phyloP scores from a whole-genome alignment of 352 stramenopile species.

The Globisporangium mamillatum region DNA sequence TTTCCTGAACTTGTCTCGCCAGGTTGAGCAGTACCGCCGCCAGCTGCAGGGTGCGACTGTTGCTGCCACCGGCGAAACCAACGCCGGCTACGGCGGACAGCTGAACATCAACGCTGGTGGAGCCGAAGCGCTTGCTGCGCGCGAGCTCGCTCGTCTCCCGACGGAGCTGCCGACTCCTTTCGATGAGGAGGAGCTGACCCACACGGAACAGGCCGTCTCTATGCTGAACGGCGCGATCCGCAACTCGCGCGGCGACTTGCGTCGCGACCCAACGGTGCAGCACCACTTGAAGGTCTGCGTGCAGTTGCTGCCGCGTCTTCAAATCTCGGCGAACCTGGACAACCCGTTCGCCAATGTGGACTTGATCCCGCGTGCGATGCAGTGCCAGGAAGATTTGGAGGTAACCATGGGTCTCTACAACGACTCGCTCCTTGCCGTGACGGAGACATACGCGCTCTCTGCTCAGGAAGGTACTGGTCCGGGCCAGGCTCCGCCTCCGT shows the following conservation, averaged over 20 bases:
- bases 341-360: constrained; percentile 88
- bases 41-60: constrained; percentile 39
- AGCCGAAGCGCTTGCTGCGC: constrained; percentile 74
- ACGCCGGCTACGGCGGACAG: constrained; percentile 29
- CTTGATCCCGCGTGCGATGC: constrained; percentile 84
- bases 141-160: constrained; percentile 73
- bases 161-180: constrained; percentile 83
- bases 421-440: constrained; percentile 83
- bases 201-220: constrained; percentile 80
- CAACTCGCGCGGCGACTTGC: constrained; percentile 76
- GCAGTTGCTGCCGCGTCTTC: constrained; percentile 76
- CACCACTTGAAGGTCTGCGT: constrained; percentile 87
- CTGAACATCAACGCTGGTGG: constrained; percentile 66
- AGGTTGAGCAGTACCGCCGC: constrained; percentile 82
- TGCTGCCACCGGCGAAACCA: constrained; percentile 23
- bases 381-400: constrained; percentile 86
- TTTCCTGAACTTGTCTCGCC: constrained; percentile 84
- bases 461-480: constrained; percentile 52
- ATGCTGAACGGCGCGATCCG: constrained; percentile 79
- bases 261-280: constrained; percentile 77
- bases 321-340: constrained; percentile 88
- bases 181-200: constrained; percentile 80
- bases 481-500: constrained; percentile 69
- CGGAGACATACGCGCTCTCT: constrained; percentile 82
- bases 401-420: constrained; percentile 89